Conservation (phyloP, 768 basidiomycete species). For the Termitomyces sp. region DNA sequence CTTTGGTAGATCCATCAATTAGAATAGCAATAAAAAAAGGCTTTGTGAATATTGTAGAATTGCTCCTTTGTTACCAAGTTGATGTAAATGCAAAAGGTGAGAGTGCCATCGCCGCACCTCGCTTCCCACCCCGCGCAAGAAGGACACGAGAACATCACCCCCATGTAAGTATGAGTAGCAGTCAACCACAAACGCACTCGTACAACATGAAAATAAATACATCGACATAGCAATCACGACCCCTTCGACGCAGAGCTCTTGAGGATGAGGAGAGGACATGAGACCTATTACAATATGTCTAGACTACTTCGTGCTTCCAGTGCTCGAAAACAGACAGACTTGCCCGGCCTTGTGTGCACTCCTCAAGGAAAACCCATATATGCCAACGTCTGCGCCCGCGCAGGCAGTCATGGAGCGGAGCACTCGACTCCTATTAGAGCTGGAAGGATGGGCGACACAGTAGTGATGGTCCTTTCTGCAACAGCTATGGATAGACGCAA, state of each 20-base stretch:
- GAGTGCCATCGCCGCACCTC: too few relatives aligned
- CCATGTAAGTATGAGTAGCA: too few relatives aligned
- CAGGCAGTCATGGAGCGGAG: slow-evolving; percentile 68
- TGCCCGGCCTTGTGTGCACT: slow-evolving; percentile 48
- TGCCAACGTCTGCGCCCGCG: slow-evolving; percentile 69
- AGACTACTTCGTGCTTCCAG: background rate
- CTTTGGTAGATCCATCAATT: too few relatives aligned
- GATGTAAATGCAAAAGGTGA: too few relatives aligned
- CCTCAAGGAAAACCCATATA: slow-evolving; percentile 73
- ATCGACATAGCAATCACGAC: too few relatives aligned
- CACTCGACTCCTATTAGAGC: slow-evolving; percentile 68
- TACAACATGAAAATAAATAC: too few relatives aligned
- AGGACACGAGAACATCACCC: too few relatives aligned
- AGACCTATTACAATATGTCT: slow-evolving; percentile 67
- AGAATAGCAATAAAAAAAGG: too few relatives aligned
- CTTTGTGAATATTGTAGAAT: too few relatives aligned
- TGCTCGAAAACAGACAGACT: slow-evolving; percentile 26
- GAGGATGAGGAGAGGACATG: slow-evolving; percentile 75
- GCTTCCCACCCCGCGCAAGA: too few relatives aligned
- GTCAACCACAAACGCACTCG: too few relatives aligned
- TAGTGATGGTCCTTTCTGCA: slow-evolving; percentile 76
- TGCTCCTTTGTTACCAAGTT: too few relatives aligned
- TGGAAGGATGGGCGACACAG: slow-evolving; percentile 79
- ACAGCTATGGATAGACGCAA: slow-evolving; percentile 91
- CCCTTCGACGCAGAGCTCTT: slow-evolving; percentile 61